Conservation (phyloP, 2,329 filamentous ascomycete species). For the Trichoderma endophyticum region DNA sequence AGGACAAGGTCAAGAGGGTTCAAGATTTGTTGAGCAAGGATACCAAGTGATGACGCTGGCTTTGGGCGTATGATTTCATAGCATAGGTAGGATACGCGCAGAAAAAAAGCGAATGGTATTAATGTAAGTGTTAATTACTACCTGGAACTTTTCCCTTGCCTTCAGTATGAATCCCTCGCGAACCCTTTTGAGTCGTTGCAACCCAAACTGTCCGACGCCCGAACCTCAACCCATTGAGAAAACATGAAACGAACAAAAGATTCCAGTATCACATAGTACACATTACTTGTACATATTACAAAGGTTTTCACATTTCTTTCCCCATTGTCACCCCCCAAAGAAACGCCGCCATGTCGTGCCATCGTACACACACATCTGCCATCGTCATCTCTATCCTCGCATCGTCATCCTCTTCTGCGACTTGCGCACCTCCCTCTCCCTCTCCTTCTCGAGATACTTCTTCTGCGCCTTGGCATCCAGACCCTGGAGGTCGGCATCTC, state of each 20-base stretch:
- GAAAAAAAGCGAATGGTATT: background rate
- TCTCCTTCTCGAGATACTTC: constrained; percentile 79
- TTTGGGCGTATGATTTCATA: background rate
- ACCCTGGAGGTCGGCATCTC: constrained; percentile 74
- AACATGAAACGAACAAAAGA: background rate
- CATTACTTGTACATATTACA: constrained; percentile 15
- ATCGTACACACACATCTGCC: background rate
- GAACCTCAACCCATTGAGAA: background rate
- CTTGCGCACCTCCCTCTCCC: constrained; percentile 65
- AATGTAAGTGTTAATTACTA: background rate
- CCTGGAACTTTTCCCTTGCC: background rate
- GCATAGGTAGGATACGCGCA: background rate
- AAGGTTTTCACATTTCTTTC: background rate
- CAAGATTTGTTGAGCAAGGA: constrained; percentile 46
- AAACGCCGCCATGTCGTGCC: background rate
- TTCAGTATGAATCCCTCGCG: background rate
- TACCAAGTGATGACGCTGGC: background rate
- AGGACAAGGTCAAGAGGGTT: constrained; percentile 71
- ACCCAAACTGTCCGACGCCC: background rate
- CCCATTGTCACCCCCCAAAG: background rate
- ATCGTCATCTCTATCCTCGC: constrained; percentile 46
- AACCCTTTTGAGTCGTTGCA: background rate
- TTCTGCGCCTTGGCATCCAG: constrained; percentile 81
- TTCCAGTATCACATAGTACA: constrained; percentile 18
- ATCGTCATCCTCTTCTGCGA: constrained; percentile 53